These are phyloP conservation scores for Exophiala spinifera DNA, from an alignment of 2,329 filamentous ascomycete genomes.

Conservation along the genomic window DNA sequence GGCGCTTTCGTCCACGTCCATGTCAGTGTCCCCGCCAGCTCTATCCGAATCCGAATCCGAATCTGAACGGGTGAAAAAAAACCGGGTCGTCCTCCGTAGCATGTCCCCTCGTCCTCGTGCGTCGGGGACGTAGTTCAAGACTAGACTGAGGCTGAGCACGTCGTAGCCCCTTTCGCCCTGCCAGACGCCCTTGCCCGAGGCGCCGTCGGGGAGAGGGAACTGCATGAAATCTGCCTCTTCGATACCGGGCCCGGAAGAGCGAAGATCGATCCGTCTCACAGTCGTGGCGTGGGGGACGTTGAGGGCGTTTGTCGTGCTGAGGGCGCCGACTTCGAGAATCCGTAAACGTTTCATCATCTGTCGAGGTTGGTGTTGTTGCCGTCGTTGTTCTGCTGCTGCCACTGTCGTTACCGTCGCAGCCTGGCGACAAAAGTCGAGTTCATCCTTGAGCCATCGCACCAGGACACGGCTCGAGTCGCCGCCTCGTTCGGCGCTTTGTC, in stretches of 20 bases:
- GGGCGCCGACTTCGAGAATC: constrained; percentile 84
- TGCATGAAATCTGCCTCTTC: constrained; percentile 92
- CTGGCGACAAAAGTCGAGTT: constrained; percentile 10
- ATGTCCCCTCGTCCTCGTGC: constrained; percentile 74
- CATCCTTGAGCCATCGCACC: constrained; percentile 53
- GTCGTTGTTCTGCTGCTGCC: too few species aligned
- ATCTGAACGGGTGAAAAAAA: too few species aligned
- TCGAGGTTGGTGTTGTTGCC: too few species aligned
- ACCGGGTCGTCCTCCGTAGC: constrained; percentile 71
- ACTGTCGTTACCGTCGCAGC: neutral
- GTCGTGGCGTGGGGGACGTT: constrained; percentile 49
- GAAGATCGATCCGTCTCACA: constrained; percentile 71
- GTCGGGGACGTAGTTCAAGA: constrained; percentile 90
- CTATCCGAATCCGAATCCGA: too few species aligned
- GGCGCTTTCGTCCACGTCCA: too few species aligned
- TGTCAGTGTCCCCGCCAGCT: too few species aligned
- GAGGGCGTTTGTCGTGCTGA: constrained; percentile 81
- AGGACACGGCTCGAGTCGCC: constrained; percentile 62
- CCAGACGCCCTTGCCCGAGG: constrained; percentile 28
- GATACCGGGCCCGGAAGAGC: constrained; percentile 76
- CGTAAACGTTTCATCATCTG: too few species aligned
- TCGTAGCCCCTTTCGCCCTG: constrained; percentile 67
- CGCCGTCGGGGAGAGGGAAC: constrained; percentile 63
- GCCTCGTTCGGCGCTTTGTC: constrained; percentile 58
- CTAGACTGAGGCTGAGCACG: constrained; percentile 84